Conservation (phyloP, 352 stramenopile species). For the Globisporangium viniferum region DNA sequence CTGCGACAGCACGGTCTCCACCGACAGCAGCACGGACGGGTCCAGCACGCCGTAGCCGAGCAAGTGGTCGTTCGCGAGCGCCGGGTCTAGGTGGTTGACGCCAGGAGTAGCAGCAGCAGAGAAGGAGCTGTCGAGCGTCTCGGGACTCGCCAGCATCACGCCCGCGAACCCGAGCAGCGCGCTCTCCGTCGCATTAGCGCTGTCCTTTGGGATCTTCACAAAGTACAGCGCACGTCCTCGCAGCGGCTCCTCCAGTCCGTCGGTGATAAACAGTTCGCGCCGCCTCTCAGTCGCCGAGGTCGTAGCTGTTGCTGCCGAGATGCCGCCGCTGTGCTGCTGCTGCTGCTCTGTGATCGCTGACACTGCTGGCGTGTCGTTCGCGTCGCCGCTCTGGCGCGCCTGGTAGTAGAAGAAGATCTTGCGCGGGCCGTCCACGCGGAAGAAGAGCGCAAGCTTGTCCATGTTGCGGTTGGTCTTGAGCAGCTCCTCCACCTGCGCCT, state of each 20-base stretch:
- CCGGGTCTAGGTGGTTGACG: constrained; percentile 37
- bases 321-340: background rate
- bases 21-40: constrained; percentile 59
- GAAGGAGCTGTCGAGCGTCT: constrained; percentile 19
- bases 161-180: constrained; percentile 2
- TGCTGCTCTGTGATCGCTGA: background rate
- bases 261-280: constrained; percentile 77
- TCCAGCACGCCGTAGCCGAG: constrained; percentile 72
- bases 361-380: constrained; percentile 3
- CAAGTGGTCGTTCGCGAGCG: constrained; percentile 66
- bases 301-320: background rate
- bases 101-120: background rate
- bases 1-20: constrained; percentile 71
- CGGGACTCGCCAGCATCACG: constrained; percentile 2
- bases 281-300: constrained; percentile 22
- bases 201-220: constrained; percentile 48
- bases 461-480: constrained; percentile 80
- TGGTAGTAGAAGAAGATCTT: constrained; percentile 87
- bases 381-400: constrained; percentile 19
- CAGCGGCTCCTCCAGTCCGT: constrained; percentile 72
- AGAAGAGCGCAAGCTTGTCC: constrained; percentile 71
- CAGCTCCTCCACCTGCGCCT: constrained; percentile 74
- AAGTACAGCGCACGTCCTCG: constrained; percentile 71
- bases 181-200: background rate
- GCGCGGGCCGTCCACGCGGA: constrained; percentile 54